Evolutionary conservation across 257 asterid species (phyloP), one percentile per base, ranked within the genome.

Genomic region (Forsythia suspensa): DNA sequence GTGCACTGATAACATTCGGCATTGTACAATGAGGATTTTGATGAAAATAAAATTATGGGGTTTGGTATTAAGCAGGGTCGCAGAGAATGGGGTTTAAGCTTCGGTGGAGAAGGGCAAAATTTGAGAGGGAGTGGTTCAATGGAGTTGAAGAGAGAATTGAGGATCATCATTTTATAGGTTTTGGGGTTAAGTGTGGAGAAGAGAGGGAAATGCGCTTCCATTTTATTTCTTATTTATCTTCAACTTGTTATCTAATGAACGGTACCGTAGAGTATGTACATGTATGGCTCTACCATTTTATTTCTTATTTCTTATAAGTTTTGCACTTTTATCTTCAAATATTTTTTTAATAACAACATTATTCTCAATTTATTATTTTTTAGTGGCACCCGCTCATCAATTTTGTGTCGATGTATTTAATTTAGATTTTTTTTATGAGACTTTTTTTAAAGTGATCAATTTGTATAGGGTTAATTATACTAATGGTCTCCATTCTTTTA

Each of bases 111-210:
- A 78, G 77, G 52, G 70, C n/a, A 79, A 71, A n/a, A 51, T 43
- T 84, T 86, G 66, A 83, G 88, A 63, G 69, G 78, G 34, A 74
- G 40, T 51, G 79, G 79, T 13, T 78, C 83, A 59, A 85, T 29
- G 73, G 89, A 82, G 74, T 75, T 82, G 88, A 87, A 68, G 78
- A 81, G 1, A 29, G 40, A 63, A 37, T 42, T 57, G 78, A 46
- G 77, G 18, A 84, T 84, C 93, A 88, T 86, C 76, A 69, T 71
- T 76, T 77, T 65, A 42, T 40, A 52, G 82, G 77, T 43, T 70
- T 74, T 11, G 82, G 63, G 48, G 20, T 59, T 21, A 13, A 13
- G 20, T 1, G 63, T 3, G 16, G 55, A 18, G 52, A 59, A 20
- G 75, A 39, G 76, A 38, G 44, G 66, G 72, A 39, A 65, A 75